Base-by-base conservation (phyloP, 306 rosid genomes). In the Carpinus fangiana region DNA sequence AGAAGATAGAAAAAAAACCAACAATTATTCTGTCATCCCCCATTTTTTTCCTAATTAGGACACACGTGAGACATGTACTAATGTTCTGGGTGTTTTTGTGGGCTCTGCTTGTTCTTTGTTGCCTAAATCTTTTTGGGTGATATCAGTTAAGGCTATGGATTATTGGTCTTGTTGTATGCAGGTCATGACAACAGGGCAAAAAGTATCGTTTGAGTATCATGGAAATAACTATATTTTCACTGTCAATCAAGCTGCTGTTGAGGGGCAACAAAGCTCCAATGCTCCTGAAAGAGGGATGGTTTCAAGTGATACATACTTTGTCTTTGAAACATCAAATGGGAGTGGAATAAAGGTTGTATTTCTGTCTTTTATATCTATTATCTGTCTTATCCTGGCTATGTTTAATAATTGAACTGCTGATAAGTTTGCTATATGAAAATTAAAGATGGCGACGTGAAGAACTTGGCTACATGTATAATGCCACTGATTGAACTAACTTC, bases 171-270 rank as follows among this genome's bases (percentile, higher is more conserved):
- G 14, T 81, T 51, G 54, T 82, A 59, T 57, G 83, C 86, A 96
- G 99, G 89, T 96, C 76, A 84, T 96, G 99, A 93, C 98, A 34
- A 80, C 71, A 4, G 99, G 99, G 80, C 99, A 96, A 82, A 91
- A 90, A 86, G 98, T 89, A 46, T 64, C 91, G 52, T 91, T 96
- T 23, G 99, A 93, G 87, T 86, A 78, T 86, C 96, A 85, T 28
- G 98, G 98, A 54, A 93, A 78, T 61, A 93, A 93, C 79, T 96
- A 93, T 72, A 90, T 83, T 83, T 91, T 93, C 70, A 89, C 93
- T 21, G 99, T 96, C 82, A 89, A 48, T 81, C 88, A 79, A 79
- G 98, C 93, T 72, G 84, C 67, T 7, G 80, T 90, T 18, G 97
- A 88, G 86, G 94, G 91, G 45, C 93, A 86, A 82, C 89, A 90